Percentiles rank a stretch among this genome's conserved stretches.
Conservation (phyloP, 140 eudicot genomes). For the Flaveria floridana region DNA sequence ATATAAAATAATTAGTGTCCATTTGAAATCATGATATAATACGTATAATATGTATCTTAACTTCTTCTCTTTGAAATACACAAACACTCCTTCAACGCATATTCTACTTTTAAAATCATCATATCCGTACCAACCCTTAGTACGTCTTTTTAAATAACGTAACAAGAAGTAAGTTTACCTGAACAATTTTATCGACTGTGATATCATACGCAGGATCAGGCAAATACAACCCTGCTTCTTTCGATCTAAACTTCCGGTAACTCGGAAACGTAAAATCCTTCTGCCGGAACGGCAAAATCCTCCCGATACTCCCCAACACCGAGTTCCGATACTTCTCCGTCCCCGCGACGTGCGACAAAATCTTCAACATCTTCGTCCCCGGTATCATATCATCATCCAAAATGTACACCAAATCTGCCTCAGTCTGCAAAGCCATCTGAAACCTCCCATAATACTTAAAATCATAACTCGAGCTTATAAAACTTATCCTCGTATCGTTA, state of each 20-base stretch:
- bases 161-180: constrained; percentile 34
- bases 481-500: constrained; percentile 75
- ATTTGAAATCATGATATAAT: no score
- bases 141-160: neutral
- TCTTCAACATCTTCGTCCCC: constrained; percentile 78
- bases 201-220: constrained; percentile 98
- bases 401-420: constrained; percentile 79
- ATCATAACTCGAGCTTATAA: constrained; percentile 77
- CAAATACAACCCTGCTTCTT: constrained; percentile 94
- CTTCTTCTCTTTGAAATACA: no score
- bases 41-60: no score
- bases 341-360: constrained; percentile 87
- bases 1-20: no score
- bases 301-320: constrained; percentile 90
- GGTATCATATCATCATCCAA: constrained; percentile 96
- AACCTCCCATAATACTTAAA: constrained; percentile 93
- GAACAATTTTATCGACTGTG: constrained; percentile 71
- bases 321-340: constrained; percentile 91
- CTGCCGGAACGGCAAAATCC: constrained; percentile 90
- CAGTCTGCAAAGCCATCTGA: constrained; percentile 91
- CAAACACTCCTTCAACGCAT: no score
- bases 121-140: no score
- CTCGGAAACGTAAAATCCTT: constrained; percentile 94
- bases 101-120: no score
- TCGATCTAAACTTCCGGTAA: constrained; percentile 82